Evolutionary conservation across 345 rosid genomes (phyloP), one percentile per base, ranked within the genome.

Genomic region (Cochlearia excelsa): DNA sequence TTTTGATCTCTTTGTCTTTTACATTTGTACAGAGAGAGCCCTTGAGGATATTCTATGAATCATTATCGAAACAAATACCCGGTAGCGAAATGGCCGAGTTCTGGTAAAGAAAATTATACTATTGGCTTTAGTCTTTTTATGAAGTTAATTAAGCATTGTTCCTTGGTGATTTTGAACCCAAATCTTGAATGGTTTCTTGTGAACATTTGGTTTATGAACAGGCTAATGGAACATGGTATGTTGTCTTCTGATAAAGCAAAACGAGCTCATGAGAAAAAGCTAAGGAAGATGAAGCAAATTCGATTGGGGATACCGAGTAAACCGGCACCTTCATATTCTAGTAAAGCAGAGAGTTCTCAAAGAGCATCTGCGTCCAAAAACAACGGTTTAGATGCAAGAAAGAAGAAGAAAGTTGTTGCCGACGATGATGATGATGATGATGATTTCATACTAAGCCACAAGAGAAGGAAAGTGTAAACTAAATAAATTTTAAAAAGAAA

Each of bases 211-310:
- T n/a, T n/a, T n/a, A n/a, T n/a, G 3, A 35, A 40, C 51, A 93
- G 99, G 99, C 78, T 93, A 84, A 89, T 93, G 99, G 99, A 93
- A 77, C 96, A 93, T 63, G 97, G 96, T 26, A 74, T 93, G 75
- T 73, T 93, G 63, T 82, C 95, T 50, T 77, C 84, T 6, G 94
- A 85, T 3, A 82, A 78, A 73, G 81, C 95, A 1, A 89, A 80
- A 71, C 81, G 41, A 76, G 92, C 94, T 3, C 55, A 70, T 3
- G 97, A 89, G 78, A 93, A 81, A 83, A 93, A 87, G 67, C 99
- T 82, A 73, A 82, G 88, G 65, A 89, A 80, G 76, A 95, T 81
- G 78, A 93, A 84, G 78, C 82, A 85, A 70, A 67, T 80, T 34
- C 78, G 95, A 45, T 53, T 46, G 61, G 95, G 92, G 59, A 87